phyloP scores from a whole-genome alignment of 371 early-diverging fungal genomes.

The Coemansia sp. region DNA sequence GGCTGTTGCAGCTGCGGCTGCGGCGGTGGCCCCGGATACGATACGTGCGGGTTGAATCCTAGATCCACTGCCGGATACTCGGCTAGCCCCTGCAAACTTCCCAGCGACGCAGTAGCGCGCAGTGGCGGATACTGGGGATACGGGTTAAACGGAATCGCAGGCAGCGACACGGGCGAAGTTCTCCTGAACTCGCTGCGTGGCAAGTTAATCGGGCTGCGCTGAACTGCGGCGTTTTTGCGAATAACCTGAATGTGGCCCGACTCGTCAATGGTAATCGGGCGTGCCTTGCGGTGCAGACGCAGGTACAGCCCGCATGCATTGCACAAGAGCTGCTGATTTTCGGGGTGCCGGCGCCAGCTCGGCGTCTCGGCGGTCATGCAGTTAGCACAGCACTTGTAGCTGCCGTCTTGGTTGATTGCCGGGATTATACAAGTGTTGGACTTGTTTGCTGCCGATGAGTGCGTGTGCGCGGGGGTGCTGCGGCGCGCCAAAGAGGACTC shows the following conservation, averaged over 20 bases:
- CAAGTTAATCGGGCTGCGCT: conserved; percentile 41
- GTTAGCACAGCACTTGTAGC: conserved; percentile 39
- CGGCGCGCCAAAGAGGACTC: neutral
- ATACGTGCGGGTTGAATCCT: neutral
- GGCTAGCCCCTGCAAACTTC: neutral
- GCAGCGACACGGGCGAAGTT: neutral
- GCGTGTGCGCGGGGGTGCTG: neutral
- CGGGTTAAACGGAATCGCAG: neutral
- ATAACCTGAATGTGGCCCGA: conserved; percentile 41
- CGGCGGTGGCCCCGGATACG: no score
- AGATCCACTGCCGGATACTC: neutral
- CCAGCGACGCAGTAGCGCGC: neutral
- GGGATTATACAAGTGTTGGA: conserved; percentile 28
- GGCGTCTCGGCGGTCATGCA: conserved; percentile 41
- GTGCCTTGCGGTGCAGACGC: conserved; percentile 34
- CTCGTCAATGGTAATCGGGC: conserved; percentile 38
- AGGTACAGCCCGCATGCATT: conserved; percentile 49
- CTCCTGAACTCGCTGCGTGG: neutral
- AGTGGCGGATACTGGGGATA: neutral
- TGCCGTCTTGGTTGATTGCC: conserved; percentile 44
- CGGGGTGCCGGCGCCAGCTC: conserved; percentile 49
- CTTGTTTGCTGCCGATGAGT: neutral
- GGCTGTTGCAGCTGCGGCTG: neutral
- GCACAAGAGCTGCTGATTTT: conserved; percentile 36
- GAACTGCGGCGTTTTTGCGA: conserved; percentile 43